Percentiles rank a stretch among this genome's conserved stretches.
Conservation (phyloP, 805 yeast species). For the Starmera pachycereana region DNA sequence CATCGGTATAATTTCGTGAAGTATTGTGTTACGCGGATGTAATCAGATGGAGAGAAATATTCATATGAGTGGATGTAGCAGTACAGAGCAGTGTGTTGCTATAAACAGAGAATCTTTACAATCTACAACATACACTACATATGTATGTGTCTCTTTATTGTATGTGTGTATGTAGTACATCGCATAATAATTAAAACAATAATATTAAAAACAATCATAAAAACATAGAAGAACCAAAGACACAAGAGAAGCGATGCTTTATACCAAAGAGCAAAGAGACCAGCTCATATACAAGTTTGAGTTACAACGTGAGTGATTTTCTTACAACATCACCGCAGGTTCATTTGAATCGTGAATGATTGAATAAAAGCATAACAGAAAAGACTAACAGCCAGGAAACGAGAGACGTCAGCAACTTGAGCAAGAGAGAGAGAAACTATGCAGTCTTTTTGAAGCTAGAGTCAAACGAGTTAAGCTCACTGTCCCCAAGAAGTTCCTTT, state of each 20-base stretch:
- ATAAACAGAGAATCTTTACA: no score
- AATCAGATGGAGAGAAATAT: no score
- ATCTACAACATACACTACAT: no score
- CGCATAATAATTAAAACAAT: no score
- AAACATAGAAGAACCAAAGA: neutral
- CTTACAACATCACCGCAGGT: neutral
- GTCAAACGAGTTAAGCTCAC: conserved; percentile 9
- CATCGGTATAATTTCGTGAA: no score
- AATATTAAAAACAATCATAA: neutral
- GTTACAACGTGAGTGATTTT: conserved; percentile 13
- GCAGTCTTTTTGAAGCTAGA: conserved; percentile 13
- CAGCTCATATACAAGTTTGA: conserved; percentile 13
- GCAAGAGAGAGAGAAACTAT: conserved; percentile 9
- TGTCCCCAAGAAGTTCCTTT: conserved; percentile 17
- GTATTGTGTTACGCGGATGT: no score
- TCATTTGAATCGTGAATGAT: no score
- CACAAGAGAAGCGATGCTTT: conserved; percentile 3
- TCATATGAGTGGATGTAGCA: no score
- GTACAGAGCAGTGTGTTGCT: no score
- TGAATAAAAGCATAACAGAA: no score
- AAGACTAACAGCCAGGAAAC: conserved; percentile 4
- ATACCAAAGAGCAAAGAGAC: conserved; percentile 7
- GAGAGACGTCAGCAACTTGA: conserved; percentile 10
- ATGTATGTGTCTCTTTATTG: no score
- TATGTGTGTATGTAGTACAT: no score